A percentile compares a stretch with the other conserved stretches of the same genome.
These are phyloP conservation scores for Xanthoceras sorbifolium DNA, from an alignment of 345 rosid species.

Conservation along the genomic window DNA sequence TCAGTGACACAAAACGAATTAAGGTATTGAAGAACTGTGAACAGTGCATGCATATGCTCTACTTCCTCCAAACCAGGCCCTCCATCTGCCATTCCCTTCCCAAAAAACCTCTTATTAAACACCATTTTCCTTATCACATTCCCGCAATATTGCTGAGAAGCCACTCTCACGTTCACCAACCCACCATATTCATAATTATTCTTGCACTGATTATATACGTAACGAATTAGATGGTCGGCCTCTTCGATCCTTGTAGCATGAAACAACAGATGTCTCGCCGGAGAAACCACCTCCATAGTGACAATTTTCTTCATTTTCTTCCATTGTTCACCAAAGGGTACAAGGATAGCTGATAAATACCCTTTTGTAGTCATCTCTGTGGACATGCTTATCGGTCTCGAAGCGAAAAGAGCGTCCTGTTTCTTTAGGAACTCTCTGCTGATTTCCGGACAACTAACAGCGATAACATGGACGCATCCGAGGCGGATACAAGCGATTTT, in stretches of 20 bases:
- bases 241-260: slow-evolving; percentile 35
- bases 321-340: slow-evolving; percentile 48
- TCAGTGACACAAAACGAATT: no score
- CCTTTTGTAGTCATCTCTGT: slow-evolving; percentile 27
- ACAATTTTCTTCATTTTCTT: slow-evolving; percentile 47
- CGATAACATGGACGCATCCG: slow-evolving; percentile 38
- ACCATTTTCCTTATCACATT: no score
- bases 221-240: slow-evolving; percentile 43
- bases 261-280: slow-evolving; percentile 20
- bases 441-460: slow-evolving; percentile 42
- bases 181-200: no score
- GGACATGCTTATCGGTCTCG: slow-evolving; percentile 36
- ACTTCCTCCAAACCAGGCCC: no score
- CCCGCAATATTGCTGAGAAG: no score
- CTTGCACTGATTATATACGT: slow-evolving; percentile 33
- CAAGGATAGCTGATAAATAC: slow-evolving; percentile 29
- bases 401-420: slow-evolving; percentile 43
- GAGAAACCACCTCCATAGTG: slow-evolving; percentile 24
- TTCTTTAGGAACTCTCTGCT: slow-evolving; percentile 39
- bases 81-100: no score
- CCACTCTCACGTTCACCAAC: no score
- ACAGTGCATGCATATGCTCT: no score
- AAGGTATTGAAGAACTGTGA: no score
- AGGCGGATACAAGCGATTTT: slow-evolving; percentile 48
- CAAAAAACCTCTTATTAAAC: no score